Evolutionary conservation across 169 alveolate genomes (phyloP).

Genomic region (Babesia divergens): DNA sequence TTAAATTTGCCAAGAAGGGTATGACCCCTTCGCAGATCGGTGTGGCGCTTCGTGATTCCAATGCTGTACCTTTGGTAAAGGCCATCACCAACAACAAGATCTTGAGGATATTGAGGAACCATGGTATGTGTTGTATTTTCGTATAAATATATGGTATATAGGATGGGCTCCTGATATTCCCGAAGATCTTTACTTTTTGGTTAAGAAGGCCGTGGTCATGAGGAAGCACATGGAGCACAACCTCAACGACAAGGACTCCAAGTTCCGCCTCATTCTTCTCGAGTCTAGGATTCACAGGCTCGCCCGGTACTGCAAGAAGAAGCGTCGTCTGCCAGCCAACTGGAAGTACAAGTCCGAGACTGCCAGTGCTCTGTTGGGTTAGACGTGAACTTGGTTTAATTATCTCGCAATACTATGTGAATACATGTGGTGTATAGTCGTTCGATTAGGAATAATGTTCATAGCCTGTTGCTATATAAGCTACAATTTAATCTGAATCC

Average conservation of each 20-base stretch:
- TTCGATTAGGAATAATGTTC: too few species aligned
- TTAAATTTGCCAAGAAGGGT: conserved; percentile 97
- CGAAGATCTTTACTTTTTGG: conserved; percentile 96
- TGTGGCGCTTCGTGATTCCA: conserved; percentile 95
- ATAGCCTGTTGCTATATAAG: too few species aligned
- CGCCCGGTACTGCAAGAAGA: conserved; percentile 96
- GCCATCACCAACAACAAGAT: conserved; percentile 95
- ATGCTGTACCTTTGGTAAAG: conserved; percentile 96
- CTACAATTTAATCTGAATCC: too few species aligned
- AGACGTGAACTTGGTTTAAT: conserved; percentile 8
- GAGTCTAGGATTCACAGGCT: conserved; percentile 98
- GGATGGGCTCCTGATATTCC: conserved; percentile 97
- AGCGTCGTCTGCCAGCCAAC: conserved; percentile 94
- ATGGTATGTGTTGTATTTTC: conserved; percentile 71
- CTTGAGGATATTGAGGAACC: conserved; percentile 92
- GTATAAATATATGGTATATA: background rate
- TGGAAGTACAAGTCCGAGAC: conserved; percentile 94
- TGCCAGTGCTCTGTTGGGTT: conserved; percentile 84
- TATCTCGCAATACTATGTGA: background rate
- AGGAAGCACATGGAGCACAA: conserved; percentile 97
- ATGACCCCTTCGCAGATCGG: conserved; percentile 97
- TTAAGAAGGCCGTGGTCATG: conserved; percentile 97
- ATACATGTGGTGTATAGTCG: too few species aligned
- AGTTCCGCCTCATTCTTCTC: conserved; percentile 94
- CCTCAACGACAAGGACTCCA: conserved; percentile 95